Percentiles rank a stretch among this genome's conserved stretches.
Evolutionary conservation across 441 rosid genomes (phyloP).

Genomic region (Corymbia citriodora): DNA sequence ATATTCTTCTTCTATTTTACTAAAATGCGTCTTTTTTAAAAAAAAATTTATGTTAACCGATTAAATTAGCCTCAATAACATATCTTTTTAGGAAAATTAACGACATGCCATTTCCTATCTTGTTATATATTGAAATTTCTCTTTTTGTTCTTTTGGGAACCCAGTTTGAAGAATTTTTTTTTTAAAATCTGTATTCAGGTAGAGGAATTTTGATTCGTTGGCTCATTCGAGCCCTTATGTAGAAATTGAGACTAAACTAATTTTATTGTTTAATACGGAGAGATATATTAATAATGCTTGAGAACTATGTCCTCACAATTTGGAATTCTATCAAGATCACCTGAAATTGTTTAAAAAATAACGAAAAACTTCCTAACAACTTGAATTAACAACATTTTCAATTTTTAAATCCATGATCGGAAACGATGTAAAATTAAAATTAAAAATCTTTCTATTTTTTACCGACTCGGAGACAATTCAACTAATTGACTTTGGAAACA

Average conservation of each 20-base stretch:
- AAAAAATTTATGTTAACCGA: background rate
- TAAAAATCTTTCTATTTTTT: background rate
- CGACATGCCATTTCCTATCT: background rate
- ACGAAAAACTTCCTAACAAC: background rate
- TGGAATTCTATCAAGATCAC: background rate
- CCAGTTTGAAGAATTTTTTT: background rate
- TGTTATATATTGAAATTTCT: background rate
- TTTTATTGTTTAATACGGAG: background rate
- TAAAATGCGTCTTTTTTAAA: background rate
- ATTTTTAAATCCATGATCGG: background rate
- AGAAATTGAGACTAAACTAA: background rate
- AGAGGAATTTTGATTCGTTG: background rate
- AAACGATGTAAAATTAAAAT: background rate
- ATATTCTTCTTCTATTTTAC: rapidly evolving
- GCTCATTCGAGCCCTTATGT: rapidly evolving
- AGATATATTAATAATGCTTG: background rate
- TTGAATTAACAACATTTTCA: background rate
- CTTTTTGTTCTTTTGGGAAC: background rate
- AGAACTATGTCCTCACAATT: background rate
- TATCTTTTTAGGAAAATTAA: background rate
- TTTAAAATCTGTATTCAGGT: background rate
- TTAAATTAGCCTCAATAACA: background rate
- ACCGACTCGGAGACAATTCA: background rate
- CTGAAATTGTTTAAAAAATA: background rate
- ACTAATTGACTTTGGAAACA: background rate